A percentile compares a stretch with the other conserved stretches of the same genome.
phyloP scores from a whole-genome alignment of 2,329 filamentous ascomycete species.

The Aspergillus flavus region DNA sequence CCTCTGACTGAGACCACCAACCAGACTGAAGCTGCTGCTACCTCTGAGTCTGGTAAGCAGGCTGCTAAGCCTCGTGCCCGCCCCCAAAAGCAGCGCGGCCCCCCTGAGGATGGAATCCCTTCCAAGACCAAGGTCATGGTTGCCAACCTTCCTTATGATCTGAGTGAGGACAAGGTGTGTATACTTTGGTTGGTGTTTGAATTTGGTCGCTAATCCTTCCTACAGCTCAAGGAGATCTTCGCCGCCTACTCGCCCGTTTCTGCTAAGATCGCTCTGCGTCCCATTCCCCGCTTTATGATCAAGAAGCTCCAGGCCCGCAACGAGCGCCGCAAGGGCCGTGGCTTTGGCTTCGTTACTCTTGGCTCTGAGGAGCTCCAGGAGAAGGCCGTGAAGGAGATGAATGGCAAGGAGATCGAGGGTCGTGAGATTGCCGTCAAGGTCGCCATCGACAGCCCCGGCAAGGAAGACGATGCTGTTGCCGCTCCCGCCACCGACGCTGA shows the following conservation, averaged over 20 bases:
- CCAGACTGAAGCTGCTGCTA: slow-evolving; percentile 31
- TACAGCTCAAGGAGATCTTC: slow-evolving; percentile 95
- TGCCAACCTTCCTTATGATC: slow-evolving; percentile 96
- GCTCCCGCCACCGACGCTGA: slow-evolving; percentile 30
- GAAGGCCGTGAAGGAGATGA: slow-evolving; percentile 98
- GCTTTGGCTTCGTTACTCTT: slow-evolving; percentile 97
- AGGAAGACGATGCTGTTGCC: slow-evolving; percentile 78
- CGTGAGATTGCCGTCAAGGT: slow-evolving; percentile 99
- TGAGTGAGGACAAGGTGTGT: slow-evolving; percentile 92
- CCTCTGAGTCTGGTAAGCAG: slow-evolving; percentile 49
- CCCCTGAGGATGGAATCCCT: slow-evolving; percentile 93
- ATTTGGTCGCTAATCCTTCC: slow-evolving; percentile 28
- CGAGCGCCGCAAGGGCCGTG: slow-evolving; percentile 97
- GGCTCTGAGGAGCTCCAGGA: slow-evolving; percentile 93
- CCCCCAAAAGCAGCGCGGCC: slow-evolving; percentile 80
- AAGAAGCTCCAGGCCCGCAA: slow-evolving; percentile 99
- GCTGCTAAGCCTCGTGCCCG: slow-evolving; percentile 48
- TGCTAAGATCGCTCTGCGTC: slow-evolving; percentile 97
- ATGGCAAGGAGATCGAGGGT: slow-evolving; percentile 98
- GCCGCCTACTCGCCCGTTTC: slow-evolving; percentile 86
- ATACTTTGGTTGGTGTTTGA: not conserved
- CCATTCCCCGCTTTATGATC: slow-evolving; percentile 99
- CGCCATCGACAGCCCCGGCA: slow-evolving; percentile 98
- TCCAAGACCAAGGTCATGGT: slow-evolving; percentile 99
- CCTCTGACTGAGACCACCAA: slow-evolving; percentile 25